phyloP scores from a whole-genome alignment of 768 basidiomycete genomes.

The Coprinopsis sp. region DNA sequence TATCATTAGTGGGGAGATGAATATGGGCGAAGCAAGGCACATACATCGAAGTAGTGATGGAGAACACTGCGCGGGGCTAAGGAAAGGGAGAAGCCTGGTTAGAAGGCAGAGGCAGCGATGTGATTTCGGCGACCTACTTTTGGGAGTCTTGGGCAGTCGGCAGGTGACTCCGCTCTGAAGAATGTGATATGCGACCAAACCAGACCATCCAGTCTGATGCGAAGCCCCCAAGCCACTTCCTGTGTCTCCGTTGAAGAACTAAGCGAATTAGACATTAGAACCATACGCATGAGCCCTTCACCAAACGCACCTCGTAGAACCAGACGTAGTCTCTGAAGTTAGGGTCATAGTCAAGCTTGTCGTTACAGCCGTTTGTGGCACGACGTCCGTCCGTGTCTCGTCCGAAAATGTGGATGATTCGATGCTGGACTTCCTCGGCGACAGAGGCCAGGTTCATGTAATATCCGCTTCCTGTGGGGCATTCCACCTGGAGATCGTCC shows the following conservation, averaged over 20 bases:
- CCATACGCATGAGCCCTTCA: too few species aligned
- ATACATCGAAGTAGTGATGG: conserved; percentile 90
- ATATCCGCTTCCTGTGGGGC: conserved; percentile 95
- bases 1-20: conserved; percentile 4
- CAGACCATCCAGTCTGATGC: conserved; percentile 98
- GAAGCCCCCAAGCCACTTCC: conserved; percentile 94
- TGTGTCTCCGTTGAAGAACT: conserved; percentile 95
- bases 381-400: conserved; percentile 82
- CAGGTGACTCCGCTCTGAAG: conserved; percentile 86
- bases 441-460: conserved; percentile 93
- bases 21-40: conserved; percentile 22
- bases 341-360: conserved; percentile 84
- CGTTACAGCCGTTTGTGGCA: conserved; percentile 88
- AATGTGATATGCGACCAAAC: conserved; percentile 87
- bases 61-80: conserved; percentile 83
- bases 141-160: conserved; percentile 89
- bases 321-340: conserved; percentile 96
- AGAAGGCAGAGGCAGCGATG: neutral
- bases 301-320: conserved; percentile 77
- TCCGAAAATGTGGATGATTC: conserved; percentile 98
- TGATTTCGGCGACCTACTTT: conserved; percentile 63
- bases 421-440: conserved; percentile 97
- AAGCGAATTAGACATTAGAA: neutral
- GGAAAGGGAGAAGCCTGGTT: neutral
- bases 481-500: conserved; percentile 84